These are phyloP conservation scores for Penicillium sclerotigenum DNA, from an alignment of 2,329 filamentous ascomycete genomes.

Conservation along the genomic window DNA sequence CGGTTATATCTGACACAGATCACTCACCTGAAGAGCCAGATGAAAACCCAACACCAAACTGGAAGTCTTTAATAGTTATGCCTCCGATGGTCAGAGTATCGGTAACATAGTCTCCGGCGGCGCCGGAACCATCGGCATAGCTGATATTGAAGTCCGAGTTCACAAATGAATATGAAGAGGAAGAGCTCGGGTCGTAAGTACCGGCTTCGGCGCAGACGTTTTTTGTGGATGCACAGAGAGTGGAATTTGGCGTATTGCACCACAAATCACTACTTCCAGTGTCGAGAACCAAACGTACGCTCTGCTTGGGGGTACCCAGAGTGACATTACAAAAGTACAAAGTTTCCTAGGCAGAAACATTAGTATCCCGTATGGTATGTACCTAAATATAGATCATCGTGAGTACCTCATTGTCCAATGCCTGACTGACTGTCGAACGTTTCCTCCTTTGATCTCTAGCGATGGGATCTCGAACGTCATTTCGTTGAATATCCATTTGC, in stretches of 20 bases:
- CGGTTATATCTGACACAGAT: not conserved
- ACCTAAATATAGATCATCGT: not conserved
- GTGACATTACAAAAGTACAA: slow-evolving; percentile 59
- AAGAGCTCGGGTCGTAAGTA: slow-evolving; percentile 55
- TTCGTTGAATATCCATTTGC: slow-evolving; percentile 51
- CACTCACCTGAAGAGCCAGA: slow-evolving; percentile 49
- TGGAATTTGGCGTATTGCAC: slow-evolving; percentile 54
- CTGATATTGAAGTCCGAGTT: slow-evolving; percentile 79
- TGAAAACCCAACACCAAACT: slow-evolving; percentile 59
- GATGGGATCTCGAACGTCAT: slow-evolving; percentile 45
- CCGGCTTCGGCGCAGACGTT: slow-evolving; percentile 49
- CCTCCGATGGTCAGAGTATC: slow-evolving; percentile 63
- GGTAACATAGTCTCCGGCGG: slow-evolving; percentile 73
- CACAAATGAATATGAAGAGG: slow-evolving; percentile 72
- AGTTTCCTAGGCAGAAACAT: slow-evolving; percentile 41
- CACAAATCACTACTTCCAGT: slow-evolving; percentile 63
- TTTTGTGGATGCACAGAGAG: slow-evolving; percentile 42
- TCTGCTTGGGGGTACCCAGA: slow-evolving; percentile 57
- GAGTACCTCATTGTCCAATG: slow-evolving; percentile 53
- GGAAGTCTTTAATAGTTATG: slow-evolving; percentile 49
- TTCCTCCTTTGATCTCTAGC: slow-evolving; percentile 48
- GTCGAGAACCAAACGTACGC: slow-evolving; percentile 57
- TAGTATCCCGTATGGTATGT: not conserved
- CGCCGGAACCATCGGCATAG: slow-evolving; percentile 78
- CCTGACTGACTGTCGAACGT: slow-evolving; percentile 41